A percentile compares a stretch with the other conserved stretches of the same genome.
Conservation (phyloP, 768 basidiomycete species). For the Boletus patriciae region DNA sequence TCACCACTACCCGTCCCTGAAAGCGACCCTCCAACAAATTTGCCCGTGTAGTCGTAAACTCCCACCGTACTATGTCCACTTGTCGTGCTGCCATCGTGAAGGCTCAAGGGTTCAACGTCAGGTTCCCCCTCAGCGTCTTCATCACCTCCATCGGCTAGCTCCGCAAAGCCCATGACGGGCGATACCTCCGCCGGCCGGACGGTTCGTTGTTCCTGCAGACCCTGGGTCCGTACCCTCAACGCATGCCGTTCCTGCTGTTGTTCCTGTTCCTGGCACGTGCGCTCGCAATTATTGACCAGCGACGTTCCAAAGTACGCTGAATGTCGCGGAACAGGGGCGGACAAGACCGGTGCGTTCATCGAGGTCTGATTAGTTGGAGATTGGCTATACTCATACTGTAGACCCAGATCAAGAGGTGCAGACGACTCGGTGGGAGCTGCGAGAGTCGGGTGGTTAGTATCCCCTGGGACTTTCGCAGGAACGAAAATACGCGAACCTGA, state of each 20-base stretch:
- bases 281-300: constrained; percentile 33
- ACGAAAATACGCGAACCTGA: constrained; percentile 27
- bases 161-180: constrained; percentile 32
- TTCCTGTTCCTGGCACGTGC: constrained; percentile 42
- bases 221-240: constrained; percentile 33
- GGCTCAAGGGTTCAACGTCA: constrained; percentile 29
- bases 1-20: constrained; percentile 28
- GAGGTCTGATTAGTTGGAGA: constrained; percentile 18
- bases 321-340: constrained; percentile 36
- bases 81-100: constrained; percentile 18
- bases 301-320: constrained; percentile 33
- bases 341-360: constrained; percentile 26
- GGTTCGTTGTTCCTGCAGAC: constrained; percentile 32
- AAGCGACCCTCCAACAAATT: constrained; percentile 18
- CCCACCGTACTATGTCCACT: constrained; percentile 32
- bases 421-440: constrained; percentile 24
- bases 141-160: constrained; percentile 31
- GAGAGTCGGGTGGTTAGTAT: constrained; percentile 2
- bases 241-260: constrained; percentile 33
- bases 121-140: constrained; percentile 39
- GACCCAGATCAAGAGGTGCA: constrained; percentile 22
- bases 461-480: not conserved
- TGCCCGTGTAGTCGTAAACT: constrained; percentile 24
- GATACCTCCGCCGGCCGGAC: constrained; percentile 36
- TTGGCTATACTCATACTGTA: constrained; percentile 29